Evolutionary conservation across 2,329 filamentous ascomycete genomes (phyloP).

Genomic region (Microascus cirrosus): DNA sequence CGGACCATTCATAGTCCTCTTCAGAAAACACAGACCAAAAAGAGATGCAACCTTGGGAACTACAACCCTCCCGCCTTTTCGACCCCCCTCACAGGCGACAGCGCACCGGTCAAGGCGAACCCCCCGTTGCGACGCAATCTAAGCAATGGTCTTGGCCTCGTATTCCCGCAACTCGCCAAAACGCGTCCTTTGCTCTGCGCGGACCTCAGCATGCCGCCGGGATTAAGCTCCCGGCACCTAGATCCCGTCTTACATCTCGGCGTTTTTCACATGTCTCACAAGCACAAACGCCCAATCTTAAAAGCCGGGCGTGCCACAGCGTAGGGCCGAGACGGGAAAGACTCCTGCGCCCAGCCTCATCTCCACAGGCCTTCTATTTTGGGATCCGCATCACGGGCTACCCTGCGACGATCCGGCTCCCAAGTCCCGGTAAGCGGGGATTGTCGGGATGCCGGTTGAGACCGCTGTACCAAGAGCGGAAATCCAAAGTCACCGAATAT

Average conservation of each 20-base stretch:
- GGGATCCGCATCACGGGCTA: too few relatives aligned
- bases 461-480: too few relatives aligned
- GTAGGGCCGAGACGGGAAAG: too few relatives aligned
- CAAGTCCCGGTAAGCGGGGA: too few relatives aligned
- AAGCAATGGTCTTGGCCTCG: not conserved
- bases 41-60: not conserved
- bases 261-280: not conserved
- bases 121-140: not conserved
- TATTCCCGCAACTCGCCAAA: not conserved
- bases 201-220: not conserved
- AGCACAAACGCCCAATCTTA: too few relatives aligned
- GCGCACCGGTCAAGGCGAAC: not conserved
- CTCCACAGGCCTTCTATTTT: too few relatives aligned
- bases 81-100: not conserved
- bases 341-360: too few relatives aligned
- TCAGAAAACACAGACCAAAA: not conserved
- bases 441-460: too few relatives aligned
- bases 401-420: too few relatives aligned
- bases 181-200: not conserved
- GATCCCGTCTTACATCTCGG: not conserved
- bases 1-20: not conserved
- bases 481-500: too few relatives aligned
- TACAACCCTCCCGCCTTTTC: not conserved
- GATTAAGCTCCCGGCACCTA: not conserved
- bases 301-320: too few relatives aligned